Conservation (phyloP, 352 stramenopile genomes). For the Globisporangium camurandrum region DNA sequence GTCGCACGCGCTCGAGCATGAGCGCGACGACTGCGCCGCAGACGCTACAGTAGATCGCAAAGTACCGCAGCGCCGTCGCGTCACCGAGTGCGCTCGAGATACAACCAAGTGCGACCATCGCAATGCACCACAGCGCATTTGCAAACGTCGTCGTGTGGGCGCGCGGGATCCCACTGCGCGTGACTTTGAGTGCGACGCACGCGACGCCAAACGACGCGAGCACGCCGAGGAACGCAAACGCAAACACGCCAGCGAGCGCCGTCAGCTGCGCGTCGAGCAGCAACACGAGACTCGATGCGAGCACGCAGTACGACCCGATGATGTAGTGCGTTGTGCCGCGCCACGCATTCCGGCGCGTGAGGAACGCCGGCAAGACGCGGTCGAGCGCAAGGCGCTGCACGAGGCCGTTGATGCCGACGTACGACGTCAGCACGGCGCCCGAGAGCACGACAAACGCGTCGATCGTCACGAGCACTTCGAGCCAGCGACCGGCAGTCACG, state of each 20-base stretch:
- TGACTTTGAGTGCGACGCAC: slow-evolving; percentile 71
- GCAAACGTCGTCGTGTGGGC: slow-evolving; percentile 58
- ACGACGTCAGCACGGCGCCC: slow-evolving; percentile 67
- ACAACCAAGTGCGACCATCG: slow-evolving; percentile 41
- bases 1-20: slow-evolving; percentile 56
- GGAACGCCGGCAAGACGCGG: slow-evolving; percentile 27
- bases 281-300: slow-evolving; percentile 41
- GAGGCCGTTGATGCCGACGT: slow-evolving; percentile 47
- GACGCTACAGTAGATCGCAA: slow-evolving; percentile 48
- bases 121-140: slow-evolving; percentile 38
- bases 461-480: slow-evolving; percentile 29
- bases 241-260: slow-evolving; percentile 64
- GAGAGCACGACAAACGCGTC: slow-evolving; percentile 76
- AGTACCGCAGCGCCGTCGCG: slow-evolving; percentile 32
- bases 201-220: slow-evolving; percentile 63
- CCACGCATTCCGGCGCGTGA: slow-evolving; percentile 37
- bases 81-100: slow-evolving; percentile 47
- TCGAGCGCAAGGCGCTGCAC: slow-evolving; percentile 63
- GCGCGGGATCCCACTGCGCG: slow-evolving; percentile 68
- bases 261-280: slow-evolving; percentile 47
- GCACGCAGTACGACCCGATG: slow-evolving; percentile 47
- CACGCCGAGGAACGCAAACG: slow-evolving; percentile 64
- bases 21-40: slow-evolving; percentile 41
- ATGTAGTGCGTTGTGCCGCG: slow-evolving; percentile 50
- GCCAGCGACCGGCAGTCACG: slow-evolving; percentile 14